Evolutionary conservation across 345 rosid species (phyloP).

Genomic region (Camelina neglecta): DNA sequence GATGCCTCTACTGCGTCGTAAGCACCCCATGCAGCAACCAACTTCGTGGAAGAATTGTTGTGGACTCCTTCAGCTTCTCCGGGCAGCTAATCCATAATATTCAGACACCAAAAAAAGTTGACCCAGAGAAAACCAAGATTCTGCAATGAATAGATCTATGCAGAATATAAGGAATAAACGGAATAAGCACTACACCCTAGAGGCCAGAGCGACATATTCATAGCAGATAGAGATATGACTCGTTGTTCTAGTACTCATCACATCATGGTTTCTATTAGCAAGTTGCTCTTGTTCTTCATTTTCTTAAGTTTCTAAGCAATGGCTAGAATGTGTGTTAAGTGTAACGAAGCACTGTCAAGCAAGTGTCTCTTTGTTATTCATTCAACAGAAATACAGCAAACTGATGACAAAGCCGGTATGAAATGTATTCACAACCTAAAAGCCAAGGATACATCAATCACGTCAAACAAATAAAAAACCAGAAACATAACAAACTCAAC

Average conservation of each 20-base stretch:
- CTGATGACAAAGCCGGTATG: background rate
- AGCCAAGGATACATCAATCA: background rate
- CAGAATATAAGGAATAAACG: background rate
- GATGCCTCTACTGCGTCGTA: constrained; percentile 30
- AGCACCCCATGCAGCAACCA: constrained; percentile 18
- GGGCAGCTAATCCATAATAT: constrained; percentile 21
- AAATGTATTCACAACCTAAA: constrained; percentile 19
- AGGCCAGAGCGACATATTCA: constrained; percentile 3
- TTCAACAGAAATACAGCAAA: background rate
- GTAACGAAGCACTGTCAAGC: constrained; percentile 4
- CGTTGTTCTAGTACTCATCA: constrained; percentile 7
- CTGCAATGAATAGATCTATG: background rate
- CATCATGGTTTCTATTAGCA: background rate
- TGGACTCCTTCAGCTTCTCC: constrained; percentile 66
- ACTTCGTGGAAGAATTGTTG: constrained; percentile 82
- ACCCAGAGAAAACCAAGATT: no score
- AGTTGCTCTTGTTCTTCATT: background rate
- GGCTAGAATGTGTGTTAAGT: background rate
- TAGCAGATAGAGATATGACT: background rate
- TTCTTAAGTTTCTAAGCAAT: constrained; percentile 6
- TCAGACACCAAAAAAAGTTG: background rate
- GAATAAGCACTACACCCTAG: constrained; percentile 1
- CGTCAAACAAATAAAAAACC: constrained; percentile 2
- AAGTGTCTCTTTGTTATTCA: constrained; percentile 11
- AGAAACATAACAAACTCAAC: background rate